Percentiles rank a stretch among this genome's conserved stretches.
phyloP scores from a whole-genome alignment of 2,329 filamentous ascomycete species.

The Teratosphaeria viscida region DNA sequence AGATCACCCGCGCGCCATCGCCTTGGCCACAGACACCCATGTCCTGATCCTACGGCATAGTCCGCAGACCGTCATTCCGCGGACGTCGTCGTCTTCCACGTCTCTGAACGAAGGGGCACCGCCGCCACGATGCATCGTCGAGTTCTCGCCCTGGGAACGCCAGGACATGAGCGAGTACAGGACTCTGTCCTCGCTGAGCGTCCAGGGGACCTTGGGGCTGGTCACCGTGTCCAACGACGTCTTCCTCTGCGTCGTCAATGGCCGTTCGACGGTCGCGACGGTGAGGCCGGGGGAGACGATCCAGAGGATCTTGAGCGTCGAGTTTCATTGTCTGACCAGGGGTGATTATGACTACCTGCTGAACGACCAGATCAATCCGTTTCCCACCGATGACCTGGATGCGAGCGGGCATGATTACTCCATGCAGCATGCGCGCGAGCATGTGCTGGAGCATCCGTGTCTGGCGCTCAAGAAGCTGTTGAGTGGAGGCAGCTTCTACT shows the following conservation, averaged over 20 bases:
- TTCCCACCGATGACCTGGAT: constrained; percentile 43
- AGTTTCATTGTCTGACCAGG: constrained; percentile 85
- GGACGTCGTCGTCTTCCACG: constrained; percentile 39
- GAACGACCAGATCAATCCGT: constrained; percentile 47
- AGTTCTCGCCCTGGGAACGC: constrained; percentile 59
- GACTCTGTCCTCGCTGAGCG: constrained; percentile 59
- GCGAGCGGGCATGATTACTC: constrained; percentile 44
- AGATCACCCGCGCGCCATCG: constrained; percentile 81
- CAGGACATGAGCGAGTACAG: constrained; percentile 67
- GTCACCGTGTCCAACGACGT: constrained; percentile 77
- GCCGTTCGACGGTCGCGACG: constrained; percentile 66
- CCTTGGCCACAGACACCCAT: constrained; percentile 68
- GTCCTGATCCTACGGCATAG: constrained; percentile 78
- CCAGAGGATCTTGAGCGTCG: constrained; percentile 73
- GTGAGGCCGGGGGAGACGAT: constrained; percentile 81
- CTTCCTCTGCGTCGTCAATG: constrained; percentile 82
- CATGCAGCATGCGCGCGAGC: constrained; percentile 49
- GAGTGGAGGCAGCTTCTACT: constrained; percentile 91
- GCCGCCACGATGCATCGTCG: constrained; percentile 67
- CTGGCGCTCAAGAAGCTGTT: constrained; percentile 83
- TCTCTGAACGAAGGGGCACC: constrained; percentile 25
- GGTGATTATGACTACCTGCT: constrained; percentile 72
- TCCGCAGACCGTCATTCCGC: constrained; percentile 22
- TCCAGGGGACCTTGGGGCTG: constrained; percentile 78
- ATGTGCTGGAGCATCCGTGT: constrained; percentile 74